phyloP scores from a whole-genome alignment of 345 rosid genomes.

The Salix koriyanagi region DNA sequence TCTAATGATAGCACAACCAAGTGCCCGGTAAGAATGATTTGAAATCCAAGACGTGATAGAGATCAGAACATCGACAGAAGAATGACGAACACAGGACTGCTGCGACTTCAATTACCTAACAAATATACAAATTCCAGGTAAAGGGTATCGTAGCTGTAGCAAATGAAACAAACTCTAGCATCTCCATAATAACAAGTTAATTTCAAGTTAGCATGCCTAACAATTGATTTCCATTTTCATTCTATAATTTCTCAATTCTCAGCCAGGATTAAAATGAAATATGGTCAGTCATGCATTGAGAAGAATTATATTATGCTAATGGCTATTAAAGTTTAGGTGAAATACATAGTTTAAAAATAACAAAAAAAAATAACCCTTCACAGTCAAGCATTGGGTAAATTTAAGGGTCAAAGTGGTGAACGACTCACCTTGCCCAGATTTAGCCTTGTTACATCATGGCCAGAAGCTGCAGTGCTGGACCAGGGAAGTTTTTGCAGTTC shows the following conservation, averaged over 20 bases:
- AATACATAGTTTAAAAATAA: neutral
- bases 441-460: constrained; percentile 9
- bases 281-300: neutral
- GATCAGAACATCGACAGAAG: neutral
- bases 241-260: neutral
- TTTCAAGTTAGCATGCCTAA: neutral
- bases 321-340: neutral
- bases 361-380: neutral
- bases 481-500: constrained; percentile 72
- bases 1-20: neutral
- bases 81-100: neutral
- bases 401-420: neutral
- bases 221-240: neutral
- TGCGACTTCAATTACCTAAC: neutral
- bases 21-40: neutral
- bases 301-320: neutral
- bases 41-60: neutral
- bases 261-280: neutral
- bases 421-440: constrained; percentile 42
- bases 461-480: constrained; percentile 17
- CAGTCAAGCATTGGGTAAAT: neutral
- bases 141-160: neutral
- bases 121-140: neutral
- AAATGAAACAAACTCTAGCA: neutral
- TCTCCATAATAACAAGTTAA: neutral